Evolutionary conservation across 179 eudicot genomes (phyloP).

Genomic region (Sideroxylon spinosum): DNA sequence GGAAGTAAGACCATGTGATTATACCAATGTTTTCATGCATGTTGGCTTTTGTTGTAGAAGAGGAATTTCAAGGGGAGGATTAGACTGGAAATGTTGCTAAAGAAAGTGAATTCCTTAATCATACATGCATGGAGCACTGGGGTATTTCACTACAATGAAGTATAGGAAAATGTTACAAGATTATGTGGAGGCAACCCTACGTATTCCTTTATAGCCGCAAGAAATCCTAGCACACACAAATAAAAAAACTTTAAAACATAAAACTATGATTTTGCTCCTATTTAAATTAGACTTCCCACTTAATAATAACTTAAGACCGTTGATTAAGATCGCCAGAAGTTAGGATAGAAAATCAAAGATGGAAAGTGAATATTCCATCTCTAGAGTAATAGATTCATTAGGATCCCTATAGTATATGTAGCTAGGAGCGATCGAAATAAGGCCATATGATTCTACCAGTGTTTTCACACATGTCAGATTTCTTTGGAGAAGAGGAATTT

Average conservation of each 20-base stretch:
- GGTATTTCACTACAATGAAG: too few relatives aligned
- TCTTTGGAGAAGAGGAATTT: slow-evolving; percentile 6
- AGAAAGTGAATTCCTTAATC: not conserved
- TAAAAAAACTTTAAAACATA: too few relatives aligned
- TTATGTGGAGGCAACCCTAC: too few relatives aligned
- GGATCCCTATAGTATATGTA: slow-evolving; percentile 24
- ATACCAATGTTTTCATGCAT: slow-evolving; percentile 19
- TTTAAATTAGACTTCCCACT: too few relatives aligned
- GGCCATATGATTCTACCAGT: slow-evolving; percentile 33
- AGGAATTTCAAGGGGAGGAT: not conserved
- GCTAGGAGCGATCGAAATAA: slow-evolving; percentile 34
- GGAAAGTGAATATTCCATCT: slow-evolving; percentile 33
- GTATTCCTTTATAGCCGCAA: too few relatives aligned
- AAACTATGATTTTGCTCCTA: too few relatives aligned
- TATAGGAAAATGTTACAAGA: too few relatives aligned
- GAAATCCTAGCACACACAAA: too few relatives aligned
- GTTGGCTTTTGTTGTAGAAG: not conserved
- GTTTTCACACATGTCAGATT: not conserved
- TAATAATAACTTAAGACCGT: slow-evolving; percentile 35
- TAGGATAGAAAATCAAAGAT: slow-evolving; percentile 48
- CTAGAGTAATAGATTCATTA: slow-evolving; percentile 17
- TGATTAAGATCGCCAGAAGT: slow-evolving; percentile 30
- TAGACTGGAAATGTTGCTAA: not conserved
- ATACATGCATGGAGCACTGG: too few relatives aligned
- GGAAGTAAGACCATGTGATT: slow-evolving; percentile 29